Base-by-base conservation (phyloP, 805 yeast species). In the Candida nanaspora region DNA sequence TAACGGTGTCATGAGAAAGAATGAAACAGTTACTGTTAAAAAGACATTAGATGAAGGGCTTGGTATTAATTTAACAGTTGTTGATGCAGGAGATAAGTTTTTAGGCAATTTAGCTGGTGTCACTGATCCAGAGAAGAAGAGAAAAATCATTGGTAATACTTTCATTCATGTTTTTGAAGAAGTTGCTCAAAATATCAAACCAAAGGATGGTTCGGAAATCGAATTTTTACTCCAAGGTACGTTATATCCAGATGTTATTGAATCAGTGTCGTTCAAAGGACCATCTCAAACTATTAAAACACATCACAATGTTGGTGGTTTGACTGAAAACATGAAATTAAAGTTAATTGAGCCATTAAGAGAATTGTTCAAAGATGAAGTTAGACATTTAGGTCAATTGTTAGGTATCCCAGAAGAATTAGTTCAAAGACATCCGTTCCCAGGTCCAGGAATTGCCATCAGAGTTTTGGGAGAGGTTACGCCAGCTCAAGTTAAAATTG, bases 371-470 rank as follows among this genome's bases (percentile, higher is more conserved):
- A 93, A 93, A 71, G 99, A 93, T 65, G 99, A 93, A 75, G 99
- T 93, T 44, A 87, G 99, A 68, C 86, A 82, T 55, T 73, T 93
- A 53, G 99, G 99, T 68, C 86, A 87, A 71, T 69, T 93, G 40
- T 70, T 93, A 70, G 96, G 96, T 38, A 91, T 93, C 55, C 94
- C 97, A 28, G 93, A 86, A 60, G 98, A 93, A 55, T 76, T 93
- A 54, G 98, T 93, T 52, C 91, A 98, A 98, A 86, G 99, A 76
- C 99, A 93, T 64, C 99, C 99, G 43, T 93, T 93, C 95, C 99
- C 99, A 56, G 99, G 99, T 63, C 99, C 99, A 63, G 99, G 99
- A 72, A 85, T 93, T 61, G 99, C 97, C 53, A 93, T 93, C 65
- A 83, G 99, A 69, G 94, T 93, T 42, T 73, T 93, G 37, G 99